Evolutionary conservation across 768 basidiomycete genomes (phyloP), one percentile per base, ranked within the genome.

Genomic region (Psilocybe sp.): DNA sequence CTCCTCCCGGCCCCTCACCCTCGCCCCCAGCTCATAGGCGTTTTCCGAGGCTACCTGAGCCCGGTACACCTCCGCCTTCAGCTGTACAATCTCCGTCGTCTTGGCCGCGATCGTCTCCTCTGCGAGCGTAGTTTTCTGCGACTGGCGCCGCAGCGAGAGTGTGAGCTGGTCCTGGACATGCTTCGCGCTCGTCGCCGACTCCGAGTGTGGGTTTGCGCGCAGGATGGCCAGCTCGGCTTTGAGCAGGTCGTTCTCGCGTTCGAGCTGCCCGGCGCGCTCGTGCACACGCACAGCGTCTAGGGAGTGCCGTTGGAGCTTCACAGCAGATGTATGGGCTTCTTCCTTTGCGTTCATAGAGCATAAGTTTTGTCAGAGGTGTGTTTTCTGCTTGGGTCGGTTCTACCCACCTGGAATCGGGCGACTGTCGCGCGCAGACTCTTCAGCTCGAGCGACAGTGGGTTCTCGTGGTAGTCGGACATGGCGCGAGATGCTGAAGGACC

Each of bases 261-360:
- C 80, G 16, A 88, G 72, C 8, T 69, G 64, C 38, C 67, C 67
- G 1, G 72, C 60, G 14, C 74, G 76, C 38, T 81, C 79, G 33
- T 76, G 65, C 1, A 74, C 68, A n/a, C 73, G 68, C 1, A 79
- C 66, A 7, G 76, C 61, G 9, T 86, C 77, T 16, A 87, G 67
- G 7, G 82, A 74, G 47, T 81, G 77, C 37, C 78, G 71, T 54
- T 88, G 87, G 2, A 90, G 75, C 58, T 81, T 87, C 37, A 87
- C 66, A 3, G 85, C 76, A n/a, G 82, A 73, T 31, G 69, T 60
- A 58, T 87, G 80, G 4, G 85, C 80, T 68, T 89, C 87, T 65
- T 88, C 82, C 88, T 89, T 58, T 42, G 56, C 32, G 14, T 35
- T 18, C 12, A 11, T 15, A 41, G 12, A 41, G 23, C 7, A 13